phyloP scores from a whole-genome alignment of 306 rosid genomes.

The Cyclanthera cordifolia region DNA sequence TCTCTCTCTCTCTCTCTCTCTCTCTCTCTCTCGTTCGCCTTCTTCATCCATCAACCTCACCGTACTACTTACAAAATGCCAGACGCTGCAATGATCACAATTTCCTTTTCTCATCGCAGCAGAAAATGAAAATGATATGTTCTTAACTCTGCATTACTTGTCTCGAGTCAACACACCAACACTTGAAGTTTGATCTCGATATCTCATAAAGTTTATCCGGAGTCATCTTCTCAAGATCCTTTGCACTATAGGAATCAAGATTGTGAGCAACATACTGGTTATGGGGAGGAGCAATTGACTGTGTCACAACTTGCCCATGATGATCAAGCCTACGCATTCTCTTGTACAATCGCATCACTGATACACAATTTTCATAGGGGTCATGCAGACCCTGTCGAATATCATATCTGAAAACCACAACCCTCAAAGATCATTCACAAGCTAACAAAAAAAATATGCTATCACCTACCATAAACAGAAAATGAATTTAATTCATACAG shows the following conservation, averaged over 20 bases:
- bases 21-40: too few species aligned
- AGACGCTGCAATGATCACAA: not conserved
- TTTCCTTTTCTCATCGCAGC: not conserved
- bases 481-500: not conserved
- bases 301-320: slow-evolving; percentile 18
- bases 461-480: not conserved
- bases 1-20: too few species aligned
- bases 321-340: slow-evolving; percentile 48
- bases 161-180: slow-evolving; percentile 74
- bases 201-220: slow-evolving; percentile 49
- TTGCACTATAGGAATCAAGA: slow-evolving; percentile 27
- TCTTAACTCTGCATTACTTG: slow-evolving; percentile 10
- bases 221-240: slow-evolving; percentile 42
- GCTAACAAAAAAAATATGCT: not conserved
- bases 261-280: not conserved
- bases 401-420: slow-evolving; percentile 52
- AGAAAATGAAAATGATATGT: not conserved
- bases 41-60: too few species aligned
- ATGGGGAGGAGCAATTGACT: slow-evolving; percentile 9
- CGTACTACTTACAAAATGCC: not conserved
- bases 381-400: slow-evolving; percentile 52
- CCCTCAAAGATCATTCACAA: not conserved
- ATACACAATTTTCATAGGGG: slow-evolving; percentile 60
- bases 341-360: slow-evolving; percentile 68
- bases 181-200: slow-evolving; percentile 45